phyloP scores from a whole-genome alignment of 805 yeast species.

The Candida ascalaphidarum region DNA sequence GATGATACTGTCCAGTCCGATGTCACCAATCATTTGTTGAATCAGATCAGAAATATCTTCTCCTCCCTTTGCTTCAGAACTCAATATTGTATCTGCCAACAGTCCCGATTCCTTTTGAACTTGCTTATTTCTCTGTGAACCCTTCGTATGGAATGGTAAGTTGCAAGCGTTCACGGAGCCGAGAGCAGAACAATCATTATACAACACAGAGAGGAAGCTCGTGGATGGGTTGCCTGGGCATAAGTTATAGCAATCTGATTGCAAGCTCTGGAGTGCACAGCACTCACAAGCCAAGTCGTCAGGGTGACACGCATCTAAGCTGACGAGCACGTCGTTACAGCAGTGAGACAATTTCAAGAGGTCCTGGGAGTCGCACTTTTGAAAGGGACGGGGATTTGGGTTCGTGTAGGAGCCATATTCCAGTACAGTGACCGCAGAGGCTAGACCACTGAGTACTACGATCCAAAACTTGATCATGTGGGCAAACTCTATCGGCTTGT shows the following conservation, averaged over 20 bases:
- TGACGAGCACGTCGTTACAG: constrained; percentile 37
- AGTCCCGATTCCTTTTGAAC: constrained; percentile 10
- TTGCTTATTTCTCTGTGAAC: constrained; percentile 17
- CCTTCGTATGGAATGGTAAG: constrained; percentile 40
- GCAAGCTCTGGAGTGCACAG: constrained; percentile 44
- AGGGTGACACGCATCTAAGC: constrained; percentile 42
- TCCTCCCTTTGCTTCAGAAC: constrained; percentile 1
- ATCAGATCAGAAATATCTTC: not conserved
- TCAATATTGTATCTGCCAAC: constrained; percentile 1
- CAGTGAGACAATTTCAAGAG: constrained; percentile 33
- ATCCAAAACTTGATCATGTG: no score
- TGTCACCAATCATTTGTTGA: constrained; percentile 5
- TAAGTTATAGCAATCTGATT: constrained; percentile 36
- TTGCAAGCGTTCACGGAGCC: constrained; percentile 44
- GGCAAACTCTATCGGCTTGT: no score
- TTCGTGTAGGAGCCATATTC: constrained; percentile 37
- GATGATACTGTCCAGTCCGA: no score
- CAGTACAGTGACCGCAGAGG: no score
- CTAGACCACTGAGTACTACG: no score
- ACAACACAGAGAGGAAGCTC: no score
- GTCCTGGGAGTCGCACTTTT: constrained; percentile 36
- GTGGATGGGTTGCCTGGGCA: constrained; percentile 44
- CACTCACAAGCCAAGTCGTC: constrained; percentile 50
- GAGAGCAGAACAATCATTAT: constrained; percentile 37
- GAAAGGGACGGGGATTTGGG: constrained; percentile 35